phyloP scores from a whole-genome alignment of 495 filamentous ascomycete species.

The Sphaerosporella brunnea region DNA sequence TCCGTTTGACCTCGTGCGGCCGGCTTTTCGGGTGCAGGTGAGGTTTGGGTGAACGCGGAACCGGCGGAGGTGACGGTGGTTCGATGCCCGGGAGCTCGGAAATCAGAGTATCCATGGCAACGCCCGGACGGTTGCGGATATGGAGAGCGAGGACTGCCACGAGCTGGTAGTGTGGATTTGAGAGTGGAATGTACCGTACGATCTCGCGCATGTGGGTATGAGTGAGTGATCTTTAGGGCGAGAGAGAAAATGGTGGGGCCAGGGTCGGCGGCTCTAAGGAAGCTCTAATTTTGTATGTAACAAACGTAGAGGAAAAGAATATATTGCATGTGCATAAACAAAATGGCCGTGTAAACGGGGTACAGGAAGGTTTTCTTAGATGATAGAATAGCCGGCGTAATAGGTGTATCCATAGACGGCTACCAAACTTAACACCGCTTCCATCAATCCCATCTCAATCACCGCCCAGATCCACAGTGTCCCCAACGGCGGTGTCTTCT shows the following conservation, averaged over 20 bases:
- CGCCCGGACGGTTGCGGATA: neutral
- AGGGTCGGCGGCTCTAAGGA: too few species aligned
- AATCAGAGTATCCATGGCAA: neutral
- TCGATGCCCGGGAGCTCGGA: neutral
- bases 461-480: conserved; percentile 90
- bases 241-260: neutral
- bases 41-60: neutral
- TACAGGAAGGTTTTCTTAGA: too few species aligned
- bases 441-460: conserved; percentile 61
- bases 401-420: conserved; percentile 47
- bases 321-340: too few species aligned
- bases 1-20: neutral
- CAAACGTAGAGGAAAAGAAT: too few species aligned
- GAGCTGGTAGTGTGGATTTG: conserved; percentile 1
- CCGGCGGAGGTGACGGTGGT: neutral
- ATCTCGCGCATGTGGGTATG: neutral
- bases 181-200: neutral
- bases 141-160: neutral
- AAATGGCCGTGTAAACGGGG: too few species aligned
- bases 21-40: neutral
- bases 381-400: conserved; percentile 52
- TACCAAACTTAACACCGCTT: conserved; percentile 43
- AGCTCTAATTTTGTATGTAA: too few species aligned
- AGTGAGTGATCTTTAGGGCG: neutral
- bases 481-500: conserved; percentile 71